Conservation (phyloP, 1,139 yeast species). For the Suhomyces wounanorum region DNA sequence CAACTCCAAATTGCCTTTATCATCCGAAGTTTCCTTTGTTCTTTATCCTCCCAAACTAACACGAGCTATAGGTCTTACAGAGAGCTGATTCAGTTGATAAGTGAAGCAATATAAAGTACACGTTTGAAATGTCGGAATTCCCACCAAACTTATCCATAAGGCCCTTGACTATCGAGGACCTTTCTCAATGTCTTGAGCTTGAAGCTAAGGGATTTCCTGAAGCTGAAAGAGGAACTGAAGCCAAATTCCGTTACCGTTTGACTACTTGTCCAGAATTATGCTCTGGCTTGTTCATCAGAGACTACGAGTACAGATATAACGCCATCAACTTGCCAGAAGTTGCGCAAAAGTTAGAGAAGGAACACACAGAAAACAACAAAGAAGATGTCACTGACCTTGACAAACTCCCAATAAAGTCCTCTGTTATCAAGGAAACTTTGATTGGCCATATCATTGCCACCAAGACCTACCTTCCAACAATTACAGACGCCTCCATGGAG, state of each 20-base stretch:
- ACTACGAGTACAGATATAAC: slow-evolving; percentile 50
- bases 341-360: slow-evolving; percentile 37
- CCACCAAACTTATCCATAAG: slow-evolving; percentile 73
- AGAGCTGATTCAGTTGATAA: neutral
- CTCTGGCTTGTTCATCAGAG: slow-evolving; percentile 81
- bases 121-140: slow-evolving; percentile 28
- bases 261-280: slow-evolving; percentile 86
- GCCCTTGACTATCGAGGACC: slow-evolving; percentile 74
- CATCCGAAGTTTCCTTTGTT: neutral
- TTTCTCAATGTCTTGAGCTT: slow-evolving; percentile 57
- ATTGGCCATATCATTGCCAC: slow-evolving; percentile 88
- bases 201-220: slow-evolving; percentile 74
- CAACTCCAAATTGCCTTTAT: slow-evolving; percentile 4
- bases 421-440: slow-evolving; percentile 63
- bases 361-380: slow-evolving; percentile 29
- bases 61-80: neutral
- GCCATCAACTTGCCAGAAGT: slow-evolving; percentile 49
- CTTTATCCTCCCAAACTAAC: neutral
- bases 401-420: slow-evolving; percentile 50
- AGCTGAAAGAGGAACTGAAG: slow-evolving; percentile 64
- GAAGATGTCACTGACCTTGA: slow-evolving; percentile 34
- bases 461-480: slow-evolving; percentile 53
- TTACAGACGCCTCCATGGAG: slow-evolving; percentile 70
- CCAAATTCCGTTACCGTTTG: slow-evolving; percentile 68
- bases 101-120: neutral